Conservation (phyloP, 441 rosid genomes). For the Kokia cookei region DNA sequence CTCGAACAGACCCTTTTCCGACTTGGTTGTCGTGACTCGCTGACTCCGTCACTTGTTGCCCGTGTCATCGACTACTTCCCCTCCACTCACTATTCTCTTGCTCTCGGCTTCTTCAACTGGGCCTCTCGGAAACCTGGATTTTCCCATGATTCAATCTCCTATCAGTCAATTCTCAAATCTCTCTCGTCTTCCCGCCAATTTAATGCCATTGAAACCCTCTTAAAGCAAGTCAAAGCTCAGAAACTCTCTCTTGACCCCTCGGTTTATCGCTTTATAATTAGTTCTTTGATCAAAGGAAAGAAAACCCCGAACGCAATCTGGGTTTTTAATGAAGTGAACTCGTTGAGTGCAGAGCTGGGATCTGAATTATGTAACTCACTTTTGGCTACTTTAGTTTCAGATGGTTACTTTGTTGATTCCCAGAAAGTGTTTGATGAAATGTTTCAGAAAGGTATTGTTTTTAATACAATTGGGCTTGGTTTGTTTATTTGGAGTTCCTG, state of each 20-base stretch:
- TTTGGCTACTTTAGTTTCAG: conserved; percentile 54
- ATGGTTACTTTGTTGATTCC: conserved; percentile 43
- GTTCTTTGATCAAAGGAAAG: conserved; percentile 38
- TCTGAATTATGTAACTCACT: conserved; percentile 57
- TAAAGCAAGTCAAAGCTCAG: conserved; percentile 50
- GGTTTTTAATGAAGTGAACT: conserved; percentile 45
- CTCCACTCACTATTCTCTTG: conserved; percentile 58
- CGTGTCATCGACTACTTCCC: conserved; percentile 71
- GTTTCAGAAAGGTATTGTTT: conserved; percentile 34
- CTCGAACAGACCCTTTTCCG: conserved; percentile 61
- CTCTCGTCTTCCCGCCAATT: conserved; percentile 63
- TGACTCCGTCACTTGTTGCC: conserved; percentile 59
- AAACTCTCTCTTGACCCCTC: conserved; percentile 47
- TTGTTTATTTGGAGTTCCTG: conserved; percentile 61
- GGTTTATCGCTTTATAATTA: conserved; percentile 41
- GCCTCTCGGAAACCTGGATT: conserved; percentile 79
- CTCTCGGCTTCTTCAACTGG: conserved; percentile 94
- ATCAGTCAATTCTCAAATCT: conserved; percentile 62
- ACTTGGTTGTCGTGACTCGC: conserved; percentile 38
- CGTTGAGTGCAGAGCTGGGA: conserved; percentile 29
- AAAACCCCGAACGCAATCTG: conserved; percentile 50
- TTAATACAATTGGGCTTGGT: conserved; percentile 71
- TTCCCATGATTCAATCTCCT: conserved; percentile 53
- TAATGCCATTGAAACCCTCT: conserved; percentile 43
- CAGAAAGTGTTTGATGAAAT: conserved; percentile 62